Conservation (phyloP, 225 moss, liverwort and hornwort genomes). For the Marchantia paleacea region DNA sequence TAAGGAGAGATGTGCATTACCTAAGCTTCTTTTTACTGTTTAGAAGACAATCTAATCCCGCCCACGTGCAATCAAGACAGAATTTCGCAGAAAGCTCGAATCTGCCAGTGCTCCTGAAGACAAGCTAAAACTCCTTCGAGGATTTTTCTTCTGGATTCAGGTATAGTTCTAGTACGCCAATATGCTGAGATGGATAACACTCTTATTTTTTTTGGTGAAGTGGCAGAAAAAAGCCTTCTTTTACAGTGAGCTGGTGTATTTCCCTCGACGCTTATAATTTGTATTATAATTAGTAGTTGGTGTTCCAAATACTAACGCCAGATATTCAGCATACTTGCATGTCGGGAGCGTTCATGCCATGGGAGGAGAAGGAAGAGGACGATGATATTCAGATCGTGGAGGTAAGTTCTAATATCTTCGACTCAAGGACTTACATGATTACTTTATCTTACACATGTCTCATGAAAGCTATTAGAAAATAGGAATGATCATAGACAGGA, state of each 20-base stretch:
- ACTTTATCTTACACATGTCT: too few relatives aligned
- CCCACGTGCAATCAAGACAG: neutral
- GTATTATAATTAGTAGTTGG: too few relatives aligned
- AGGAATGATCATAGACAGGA: too few relatives aligned
- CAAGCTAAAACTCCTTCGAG: slow-evolving; percentile 1
- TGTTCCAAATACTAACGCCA: neutral
- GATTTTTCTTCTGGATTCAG: slow-evolving; percentile 20
- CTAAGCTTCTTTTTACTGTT: too few relatives aligned
- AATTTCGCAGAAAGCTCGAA: slow-evolving; percentile 1
- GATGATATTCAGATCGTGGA: slow-evolving; percentile 9
- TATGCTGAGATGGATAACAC: neutral
- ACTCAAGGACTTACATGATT: neutral
- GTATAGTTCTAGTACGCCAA: neutral
- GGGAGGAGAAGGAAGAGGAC: slow-evolving; percentile 14
- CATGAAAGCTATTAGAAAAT: too few relatives aligned
- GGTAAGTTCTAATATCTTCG: neutral
- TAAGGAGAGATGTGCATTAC: too few relatives aligned
- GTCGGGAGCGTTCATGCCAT: slow-evolving; percentile 14
- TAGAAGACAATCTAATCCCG: too few relatives aligned
- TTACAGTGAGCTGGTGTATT: too few relatives aligned
- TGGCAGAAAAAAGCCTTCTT: neutral
- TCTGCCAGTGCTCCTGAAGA: neutral
- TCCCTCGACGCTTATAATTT: neutral
- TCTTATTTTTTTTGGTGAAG: neutral
- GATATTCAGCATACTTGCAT: slow-evolving; percentile 14